Evolutionary conservation across 352 stramenopile species (phyloP).

Genomic region (Globisporangium lucens): DNA sequence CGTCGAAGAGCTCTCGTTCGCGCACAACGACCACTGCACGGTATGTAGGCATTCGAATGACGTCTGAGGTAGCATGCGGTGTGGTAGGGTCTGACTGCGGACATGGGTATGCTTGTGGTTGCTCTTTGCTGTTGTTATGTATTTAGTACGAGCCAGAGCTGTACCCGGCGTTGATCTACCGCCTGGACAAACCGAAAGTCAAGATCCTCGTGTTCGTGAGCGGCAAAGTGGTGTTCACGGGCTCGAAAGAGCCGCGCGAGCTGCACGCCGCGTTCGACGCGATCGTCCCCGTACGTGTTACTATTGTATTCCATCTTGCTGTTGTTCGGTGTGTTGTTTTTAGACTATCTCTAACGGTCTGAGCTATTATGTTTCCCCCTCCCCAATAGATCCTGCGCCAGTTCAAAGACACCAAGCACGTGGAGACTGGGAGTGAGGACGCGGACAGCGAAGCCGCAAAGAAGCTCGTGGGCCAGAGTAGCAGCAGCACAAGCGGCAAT

Average conservation of each 20-base stretch:
- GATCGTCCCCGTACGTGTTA: conserved; percentile 61
- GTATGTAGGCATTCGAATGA: conserved; percentile 24
- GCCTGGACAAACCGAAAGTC: conserved; percentile 94
- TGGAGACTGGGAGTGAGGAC: conserved; percentile 9
- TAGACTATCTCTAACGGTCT: background rate
- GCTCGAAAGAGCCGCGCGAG: conserved; percentile 85
- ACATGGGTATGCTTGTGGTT: background rate
- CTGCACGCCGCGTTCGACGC: conserved; percentile 80
- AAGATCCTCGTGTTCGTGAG: conserved; percentile 99
- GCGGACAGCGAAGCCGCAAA: background rate
- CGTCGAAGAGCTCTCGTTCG: conserved; percentile 76
- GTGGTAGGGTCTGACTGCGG: background rate
- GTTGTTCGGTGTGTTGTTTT: background rate
- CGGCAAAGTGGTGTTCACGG: conserved; percentile 97
- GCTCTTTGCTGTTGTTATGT: background rate
- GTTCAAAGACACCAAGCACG: conserved; percentile 50
- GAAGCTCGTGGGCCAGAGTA: too few relatives aligned
- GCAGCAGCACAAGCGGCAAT: background rate
- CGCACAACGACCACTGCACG: conserved; percentile 70
- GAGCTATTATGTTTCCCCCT: background rate
- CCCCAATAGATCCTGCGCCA: conserved; percentile 53
- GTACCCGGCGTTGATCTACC: conserved; percentile 99
- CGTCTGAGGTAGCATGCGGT: background rate
- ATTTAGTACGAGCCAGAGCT: conserved; percentile 97
- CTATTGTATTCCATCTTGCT: background rate